Base-by-base conservation (phyloP, 2,329 filamentous ascomycete genomes). In the Fusarium piperis region DNA sequence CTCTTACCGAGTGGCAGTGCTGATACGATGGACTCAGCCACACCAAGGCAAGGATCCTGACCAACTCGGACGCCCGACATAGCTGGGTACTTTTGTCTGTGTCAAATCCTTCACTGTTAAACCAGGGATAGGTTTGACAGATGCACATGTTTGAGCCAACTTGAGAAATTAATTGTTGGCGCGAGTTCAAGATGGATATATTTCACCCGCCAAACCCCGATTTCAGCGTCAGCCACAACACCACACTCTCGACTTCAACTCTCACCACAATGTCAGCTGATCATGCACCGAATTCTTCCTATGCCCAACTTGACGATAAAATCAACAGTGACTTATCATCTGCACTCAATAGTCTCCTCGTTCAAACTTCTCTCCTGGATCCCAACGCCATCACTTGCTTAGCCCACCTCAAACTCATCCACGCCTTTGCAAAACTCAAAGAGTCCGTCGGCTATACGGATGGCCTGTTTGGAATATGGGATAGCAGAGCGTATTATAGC, bases 371-470 rank as follows among this genome's bases (percentile, higher is more conserved):
- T 8, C 30, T 36, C n/a, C 16, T 20, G 13, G 20, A 39, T 15
- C 53, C 35, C 10, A 36, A 15, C 2, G 36, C n/a, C 10, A 18
- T 16, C 28, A 44, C 59, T 20, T 68, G 62, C n/a, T 46, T 68
- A 16, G 62, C 58, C 10, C 92, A 93, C 77, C 83, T 93, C 26
- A 92, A 92, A 76, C 82, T 93, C 3, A 83, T 94, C 1, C 86
- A 88, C 53, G 86, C 87, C 18, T 87, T 93, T 66, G 85, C 90
- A 62, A 85, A 84, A 60, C 79, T 93, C 41, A 88, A 88, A 57
- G 87, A 91, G 60, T 83, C 85, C 13, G 79, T 92, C n/a, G 88
- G 87, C 1, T 87, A 85, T 35, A 85, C 79, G 2, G 86, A 92
- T 75, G 87, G 87, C 0, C 79, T 92, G 1, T 93, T 89, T 77